Conservation (phyloP, 2,329 filamentous ascomycete species). For the Aspergillus awamori region DNA sequence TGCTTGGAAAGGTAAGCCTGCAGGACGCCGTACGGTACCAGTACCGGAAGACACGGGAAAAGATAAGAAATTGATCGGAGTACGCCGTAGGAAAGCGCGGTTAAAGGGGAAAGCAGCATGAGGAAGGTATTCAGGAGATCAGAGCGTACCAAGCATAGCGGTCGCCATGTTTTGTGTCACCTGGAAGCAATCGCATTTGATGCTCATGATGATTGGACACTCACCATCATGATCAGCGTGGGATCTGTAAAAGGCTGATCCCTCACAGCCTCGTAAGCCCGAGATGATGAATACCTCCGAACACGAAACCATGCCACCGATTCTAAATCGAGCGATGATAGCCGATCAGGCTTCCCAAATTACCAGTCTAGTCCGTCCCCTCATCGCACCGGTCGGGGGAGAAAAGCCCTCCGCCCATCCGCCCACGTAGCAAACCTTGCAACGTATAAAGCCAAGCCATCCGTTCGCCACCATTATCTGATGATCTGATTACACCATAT, state of each 20-base stretch:
- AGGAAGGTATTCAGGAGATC: too few species aligned
- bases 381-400: not conserved
- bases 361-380: not conserved
- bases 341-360: not conserved
- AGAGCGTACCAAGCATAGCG: too few species aligned
- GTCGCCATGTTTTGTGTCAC: too few species aligned
- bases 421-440: not conserved
- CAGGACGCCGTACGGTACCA: not conserved
- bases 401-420: not conserved
- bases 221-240: too few species aligned
- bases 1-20: not conserved
- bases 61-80: not conserved
- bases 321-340: not conserved
- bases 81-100: too few species aligned
- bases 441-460: not conserved
- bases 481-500: slow-evolving; percentile 4
- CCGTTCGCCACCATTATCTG: not conserved
- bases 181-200: too few species aligned
- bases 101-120: too few species aligned
- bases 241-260: too few species aligned
- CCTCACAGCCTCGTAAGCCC: too few species aligned
- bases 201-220: too few species aligned
- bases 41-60: not conserved
- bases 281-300: not conserved
- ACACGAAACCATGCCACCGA: not conserved